Base-by-base conservation (phyloP, 2,329 filamentous ascomycete genomes). In the Penicillium sp. region DNA sequence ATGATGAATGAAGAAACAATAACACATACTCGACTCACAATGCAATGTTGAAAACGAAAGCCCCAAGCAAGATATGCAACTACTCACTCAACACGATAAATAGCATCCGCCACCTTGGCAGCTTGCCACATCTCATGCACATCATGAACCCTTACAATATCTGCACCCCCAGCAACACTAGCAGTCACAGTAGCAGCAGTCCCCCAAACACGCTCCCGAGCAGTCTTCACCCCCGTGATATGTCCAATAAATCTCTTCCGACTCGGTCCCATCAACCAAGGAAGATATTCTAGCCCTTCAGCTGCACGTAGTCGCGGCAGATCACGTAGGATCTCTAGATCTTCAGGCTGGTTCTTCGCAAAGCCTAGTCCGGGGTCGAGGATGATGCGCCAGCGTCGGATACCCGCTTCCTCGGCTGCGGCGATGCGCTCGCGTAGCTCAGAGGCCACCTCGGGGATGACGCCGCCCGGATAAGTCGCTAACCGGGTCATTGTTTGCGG, bases 311-410 rank as follows among this genome's bases (percentile, higher is more conserved):
- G 74, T 58, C 85, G 81, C 8, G 79, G 77, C 28, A 95, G 72
- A 1, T 82, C 74, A 8, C 88, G 79, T 30, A 99, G 75, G 2
- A 99, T 75, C 61, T 90, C 85, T 2, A 96, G 75, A 70, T 96
- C 96, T 69, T 96, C 90, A 36, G 81, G 78, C 48, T 80, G 78
- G 0, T 83, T 86, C 76, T 99, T 99, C 50, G 94, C 91, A 68
- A 99, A 99, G 0, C 94, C 94, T 28, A 99, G 82, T 0, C 94
- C 94, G 0, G 94, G 94, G 68, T 99, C 94, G 1, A 97, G 83
- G 30, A 97, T 85, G 58, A 99, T 95, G 58, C 92, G 88, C 94
- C 94, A 99, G 44, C 92, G 86, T 4, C 89, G 81, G 39, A 99
- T 82, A 0, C 94, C 94, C 0, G 90, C 91, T 13, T 77, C 80